Conservation (phyloP, 2,329 filamentous ascomycete genomes). For the Plectosphaerella cucumerina region DNA sequence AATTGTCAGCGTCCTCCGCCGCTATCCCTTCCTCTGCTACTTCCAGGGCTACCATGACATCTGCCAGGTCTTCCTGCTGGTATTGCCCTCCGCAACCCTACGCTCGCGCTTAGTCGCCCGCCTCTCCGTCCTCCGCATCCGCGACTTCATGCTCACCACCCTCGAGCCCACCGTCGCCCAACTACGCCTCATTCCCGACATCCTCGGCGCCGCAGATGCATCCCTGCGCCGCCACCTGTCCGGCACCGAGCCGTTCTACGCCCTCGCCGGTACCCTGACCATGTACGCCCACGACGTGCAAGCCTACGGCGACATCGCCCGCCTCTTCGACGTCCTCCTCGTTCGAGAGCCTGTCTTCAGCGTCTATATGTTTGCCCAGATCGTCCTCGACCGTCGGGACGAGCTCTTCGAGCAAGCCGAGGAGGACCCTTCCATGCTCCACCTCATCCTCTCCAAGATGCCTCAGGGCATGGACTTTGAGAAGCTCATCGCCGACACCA, state of each 20-base stretch:
- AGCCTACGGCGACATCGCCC: constrained; percentile 80
- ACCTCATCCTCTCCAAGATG: constrained; percentile 81
- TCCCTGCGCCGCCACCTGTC: constrained; percentile 71
- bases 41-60: constrained; percentile 99
- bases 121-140: constrained; percentile 85
- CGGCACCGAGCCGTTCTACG: constrained; percentile 81
- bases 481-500: constrained; percentile 63
- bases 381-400: constrained; percentile 72
- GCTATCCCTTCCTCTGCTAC: constrained; percentile 81
- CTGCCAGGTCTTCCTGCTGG: constrained; percentile 88
- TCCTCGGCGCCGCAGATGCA: constrained; percentile 70
- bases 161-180: constrained; percentile 78
- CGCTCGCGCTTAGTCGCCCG: constrained; percentile 66
- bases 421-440: constrained; percentile 89
- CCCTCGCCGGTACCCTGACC: constrained; percentile 86
- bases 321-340: constrained; percentile 88
- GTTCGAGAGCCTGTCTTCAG: constrained; percentile 83
- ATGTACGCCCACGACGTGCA: constrained; percentile 97
- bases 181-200: constrained; percentile 79
- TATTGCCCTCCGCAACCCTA: constrained; percentile 57
- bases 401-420: constrained; percentile 77
- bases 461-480: constrained; percentile 80
- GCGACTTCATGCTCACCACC: constrained; percentile 95
- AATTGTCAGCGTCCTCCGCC: constrained; percentile 76
- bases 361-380: constrained; percentile 88